These are phyloP conservation scores for Mycena rosella DNA, from an alignment of 768 basidiomycete species.

Conservation along the genomic window DNA sequence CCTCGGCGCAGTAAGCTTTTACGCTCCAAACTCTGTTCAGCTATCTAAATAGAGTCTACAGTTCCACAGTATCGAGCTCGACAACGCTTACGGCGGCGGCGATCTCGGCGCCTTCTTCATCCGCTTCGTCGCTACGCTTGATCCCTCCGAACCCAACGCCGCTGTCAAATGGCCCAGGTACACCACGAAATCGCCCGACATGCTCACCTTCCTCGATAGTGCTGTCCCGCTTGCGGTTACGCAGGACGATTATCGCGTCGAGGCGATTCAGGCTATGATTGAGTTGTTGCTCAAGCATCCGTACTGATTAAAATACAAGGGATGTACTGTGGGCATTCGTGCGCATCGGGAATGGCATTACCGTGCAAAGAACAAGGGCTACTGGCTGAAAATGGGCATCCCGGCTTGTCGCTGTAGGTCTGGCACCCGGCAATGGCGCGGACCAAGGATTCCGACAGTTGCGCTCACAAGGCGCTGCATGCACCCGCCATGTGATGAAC, in stretches of 20 bases:
- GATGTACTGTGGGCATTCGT: not conserved
- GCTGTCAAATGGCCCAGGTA: constrained; percentile 42
- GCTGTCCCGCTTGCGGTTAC: constrained; percentile 30
- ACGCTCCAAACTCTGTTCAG: not conserved
- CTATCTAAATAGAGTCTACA: not conserved
- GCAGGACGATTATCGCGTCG: constrained; percentile 39
- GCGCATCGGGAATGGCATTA: too few species aligned
- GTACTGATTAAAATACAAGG: constrained; percentile 13
- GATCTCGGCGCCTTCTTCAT: constrained; percentile 37
- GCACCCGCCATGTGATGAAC: too few species aligned
- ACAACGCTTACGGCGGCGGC: constrained; percentile 37
- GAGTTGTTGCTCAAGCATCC: constrained; percentile 23
- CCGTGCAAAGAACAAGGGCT: too few species aligned
- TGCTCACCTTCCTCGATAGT: constrained; percentile 41
- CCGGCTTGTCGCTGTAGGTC: too few species aligned
- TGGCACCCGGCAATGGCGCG: too few species aligned
- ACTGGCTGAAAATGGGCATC: too few species aligned
- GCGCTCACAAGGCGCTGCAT: too few species aligned
- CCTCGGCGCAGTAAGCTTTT: constrained; percentile 20
- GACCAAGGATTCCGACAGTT: too few species aligned
- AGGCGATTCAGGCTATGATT: constrained; percentile 30
- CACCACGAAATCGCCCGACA: constrained; percentile 23
- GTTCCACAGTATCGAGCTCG: constrained; percentile 18
- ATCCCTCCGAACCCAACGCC: constrained; percentile 37
- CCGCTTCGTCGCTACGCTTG: constrained; percentile 40